Base-by-base conservation (phyloP, 805 yeast genomes). In the Pichia cephalocereana region DNA sequence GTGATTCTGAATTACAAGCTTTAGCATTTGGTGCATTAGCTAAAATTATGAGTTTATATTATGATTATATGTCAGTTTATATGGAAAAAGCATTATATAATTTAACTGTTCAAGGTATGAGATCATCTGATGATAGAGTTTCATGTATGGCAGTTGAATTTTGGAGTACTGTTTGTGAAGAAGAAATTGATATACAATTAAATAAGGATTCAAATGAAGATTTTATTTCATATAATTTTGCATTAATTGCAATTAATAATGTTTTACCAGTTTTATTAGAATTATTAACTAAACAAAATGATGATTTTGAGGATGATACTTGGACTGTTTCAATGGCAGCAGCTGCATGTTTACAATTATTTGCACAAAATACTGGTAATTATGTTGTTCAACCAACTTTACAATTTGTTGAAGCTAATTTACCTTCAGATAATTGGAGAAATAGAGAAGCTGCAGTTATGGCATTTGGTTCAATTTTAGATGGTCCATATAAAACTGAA, bases 101-200 rank as follows among this genome's bases (percentile, higher is more conserved):
- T 17, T 74, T 93, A 50, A 90, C 98, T 6, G 89, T 91, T 41
- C 69, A 82, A 19, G 97, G 98, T 41, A 93, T 93, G 96, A 83
- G 83, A 66, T 82, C 88, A 49, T 55, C 59, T 8, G 84, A 87
- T 68, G 95, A 86, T 59, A 79, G 79, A 58, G 98, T 93, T 31
- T 84, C 96, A 1, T 88, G 97, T 63, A 90, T 91, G 97, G 97
- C 99, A 31, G 93, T 93, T 49, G 99, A 93, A 70, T 91, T 93
- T 65, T 93, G 99, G 99, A 82, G 91, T 51, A 88, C 99, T n/a
- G 93, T 93, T n/a, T 90, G 98, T 71, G 99, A 93, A 70, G 96
- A 85, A 62, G 99, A 93, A 67, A 74, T 86, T 53, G 96, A 87
- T 54, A 80, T 86, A 51, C 79, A 84, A 17, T 66, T 78, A 50